A percentile compares a stretch with the other conserved stretches of the same genome.
These are phyloP conservation scores for Carex kokanica DNA, from an alignment of 176 grass and related monocot genomes.

Conservation along the genomic window DNA sequence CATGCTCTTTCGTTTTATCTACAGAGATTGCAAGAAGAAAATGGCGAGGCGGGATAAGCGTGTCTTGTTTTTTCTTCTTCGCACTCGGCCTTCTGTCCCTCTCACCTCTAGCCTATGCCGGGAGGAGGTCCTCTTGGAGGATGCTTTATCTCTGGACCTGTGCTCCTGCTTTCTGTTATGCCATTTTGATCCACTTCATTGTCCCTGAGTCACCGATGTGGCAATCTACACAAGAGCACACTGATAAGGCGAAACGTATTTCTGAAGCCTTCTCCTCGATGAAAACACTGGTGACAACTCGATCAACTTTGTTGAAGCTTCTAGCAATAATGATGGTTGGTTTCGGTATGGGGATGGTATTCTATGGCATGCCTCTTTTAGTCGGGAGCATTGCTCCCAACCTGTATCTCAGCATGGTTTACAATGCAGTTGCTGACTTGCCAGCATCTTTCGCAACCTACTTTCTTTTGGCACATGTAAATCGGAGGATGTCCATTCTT, in stretches of 20 bases:
- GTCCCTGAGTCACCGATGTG: constrained; percentile 67
- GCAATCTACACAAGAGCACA: constrained; percentile 22
- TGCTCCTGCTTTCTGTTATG: constrained; percentile 43
- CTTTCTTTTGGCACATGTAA: constrained; percentile 40
- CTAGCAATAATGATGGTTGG: constrained; percentile 42
- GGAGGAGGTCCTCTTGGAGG: constrained; percentile 53
- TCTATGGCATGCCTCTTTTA: constrained; percentile 83
- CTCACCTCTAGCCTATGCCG: constrained; percentile 49
- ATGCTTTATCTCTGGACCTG: constrained; percentile 63
- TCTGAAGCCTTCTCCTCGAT: constrained; percentile 35
- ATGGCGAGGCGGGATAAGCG: constrained; percentile 54
- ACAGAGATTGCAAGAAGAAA: constrained; percentile 49
- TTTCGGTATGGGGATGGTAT: constrained; percentile 57
- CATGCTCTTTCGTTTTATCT: constrained; percentile 56
- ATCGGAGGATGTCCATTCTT: constrained; percentile 44
- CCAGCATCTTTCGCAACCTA: constrained; percentile 34
- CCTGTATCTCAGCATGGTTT: constrained; percentile 66
- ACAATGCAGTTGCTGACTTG: constrained; percentile 67
- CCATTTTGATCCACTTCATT: constrained; percentile 39
- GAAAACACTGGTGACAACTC: constrained; percentile 33
- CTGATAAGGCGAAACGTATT: neutral
- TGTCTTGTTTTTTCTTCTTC: constrained; percentile 51
- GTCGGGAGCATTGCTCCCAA: constrained; percentile 56
- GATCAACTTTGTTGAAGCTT: constrained; percentile 54
- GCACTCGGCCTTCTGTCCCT: constrained; percentile 67